Evolutionary conservation across 1,284 basidiomycete genomes (phyloP).

Genomic region (Puccinia triticina): DNA sequence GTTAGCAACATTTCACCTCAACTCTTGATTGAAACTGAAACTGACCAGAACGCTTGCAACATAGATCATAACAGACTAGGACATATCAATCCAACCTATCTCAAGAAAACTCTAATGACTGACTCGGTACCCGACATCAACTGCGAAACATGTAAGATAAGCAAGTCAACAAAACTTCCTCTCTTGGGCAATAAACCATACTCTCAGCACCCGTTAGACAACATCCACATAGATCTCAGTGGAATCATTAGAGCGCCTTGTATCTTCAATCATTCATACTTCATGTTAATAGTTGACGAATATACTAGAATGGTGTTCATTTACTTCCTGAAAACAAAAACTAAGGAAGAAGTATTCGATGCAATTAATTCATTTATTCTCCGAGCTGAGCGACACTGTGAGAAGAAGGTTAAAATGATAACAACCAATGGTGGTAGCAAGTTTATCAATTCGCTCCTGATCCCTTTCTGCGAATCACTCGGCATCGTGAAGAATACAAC

Average conservation of each 20-base stretch:
- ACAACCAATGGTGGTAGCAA: slow-evolving; percentile 5
- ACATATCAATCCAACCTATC: neutral
- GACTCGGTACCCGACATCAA: neutral
- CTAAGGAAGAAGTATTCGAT: slow-evolving; percentile 1
- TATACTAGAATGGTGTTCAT: neutral
- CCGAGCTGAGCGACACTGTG: neutral
- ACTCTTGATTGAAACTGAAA: neutral
- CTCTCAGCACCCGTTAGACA: neutral
- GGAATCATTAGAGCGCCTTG: too few relatives aligned
- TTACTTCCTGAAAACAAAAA: slow-evolving; percentile 5
- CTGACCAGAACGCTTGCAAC: neutral
- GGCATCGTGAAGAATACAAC: neutral
- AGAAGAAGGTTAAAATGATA: neutral
- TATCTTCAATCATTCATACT: too few relatives aligned
- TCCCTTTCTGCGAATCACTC: neutral
- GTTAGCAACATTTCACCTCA: neutral
- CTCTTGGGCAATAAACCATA: neutral
- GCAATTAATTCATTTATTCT: neutral
- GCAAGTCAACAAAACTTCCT: neutral
- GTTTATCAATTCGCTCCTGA: too few relatives aligned
- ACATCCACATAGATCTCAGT: too few relatives aligned
- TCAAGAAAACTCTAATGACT: neutral
- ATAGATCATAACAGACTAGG: slow-evolving; percentile 1
- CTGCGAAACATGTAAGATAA: neutral
- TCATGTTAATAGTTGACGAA: slow-evolving; percentile 13